Percentiles rank a stretch among this genome's conserved stretches.
These are phyloP conservation scores for Aspergillus brasiliensis DNA, from an alignment of 2,329 filamentous ascomycete genomes.

Conservation along the genomic window DNA sequence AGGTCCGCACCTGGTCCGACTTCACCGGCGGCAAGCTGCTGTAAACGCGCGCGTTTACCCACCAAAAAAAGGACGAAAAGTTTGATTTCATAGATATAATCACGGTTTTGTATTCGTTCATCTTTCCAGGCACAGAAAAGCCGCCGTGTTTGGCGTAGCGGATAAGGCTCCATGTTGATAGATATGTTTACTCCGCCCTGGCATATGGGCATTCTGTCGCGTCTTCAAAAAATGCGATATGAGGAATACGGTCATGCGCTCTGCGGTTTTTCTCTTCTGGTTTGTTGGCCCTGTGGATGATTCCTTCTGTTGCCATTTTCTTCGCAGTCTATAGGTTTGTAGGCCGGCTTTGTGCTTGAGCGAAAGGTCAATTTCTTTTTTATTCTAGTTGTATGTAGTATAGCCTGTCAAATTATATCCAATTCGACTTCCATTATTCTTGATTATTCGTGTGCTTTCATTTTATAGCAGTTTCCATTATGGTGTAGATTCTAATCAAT, in stretches of 20 bases:
- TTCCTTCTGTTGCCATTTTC: constrained; percentile 15
- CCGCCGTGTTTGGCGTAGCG: constrained; percentile 29
- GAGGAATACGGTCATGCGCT: constrained; percentile 17
- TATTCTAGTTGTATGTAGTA: constrained; percentile 19
- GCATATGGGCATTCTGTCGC: constrained; percentile 15
- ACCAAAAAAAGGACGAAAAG: constrained; percentile 19
- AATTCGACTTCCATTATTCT: constrained; percentile 11
- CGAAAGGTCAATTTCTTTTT: constrained; percentile 29
- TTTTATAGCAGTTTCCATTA: no score
- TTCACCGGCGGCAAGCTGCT: constrained; percentile 74
- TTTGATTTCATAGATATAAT: constrained; percentile 26
- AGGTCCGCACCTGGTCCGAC: constrained; percentile 93
- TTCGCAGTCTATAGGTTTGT: constrained; percentile 22
- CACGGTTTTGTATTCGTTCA: constrained; percentile 18
- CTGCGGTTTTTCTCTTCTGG: constrained; percentile 11
- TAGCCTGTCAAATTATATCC: constrained; percentile 17
- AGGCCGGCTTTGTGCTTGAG: constrained; percentile 31
- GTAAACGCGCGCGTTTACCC: constrained; percentile 33
- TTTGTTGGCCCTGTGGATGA: constrained; percentile 17
- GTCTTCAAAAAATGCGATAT: constrained; percentile 13
- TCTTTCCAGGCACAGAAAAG: constrained; percentile 21
- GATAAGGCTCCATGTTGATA: constrained; percentile 35
- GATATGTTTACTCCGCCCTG: constrained; percentile 29
- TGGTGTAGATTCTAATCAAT: no score
- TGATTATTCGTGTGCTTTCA: not conserved